Evolutionary conservation across 1,284 basidiomycete species (phyloP).

Genomic region (Cryptococcus wingfieldii): DNA sequence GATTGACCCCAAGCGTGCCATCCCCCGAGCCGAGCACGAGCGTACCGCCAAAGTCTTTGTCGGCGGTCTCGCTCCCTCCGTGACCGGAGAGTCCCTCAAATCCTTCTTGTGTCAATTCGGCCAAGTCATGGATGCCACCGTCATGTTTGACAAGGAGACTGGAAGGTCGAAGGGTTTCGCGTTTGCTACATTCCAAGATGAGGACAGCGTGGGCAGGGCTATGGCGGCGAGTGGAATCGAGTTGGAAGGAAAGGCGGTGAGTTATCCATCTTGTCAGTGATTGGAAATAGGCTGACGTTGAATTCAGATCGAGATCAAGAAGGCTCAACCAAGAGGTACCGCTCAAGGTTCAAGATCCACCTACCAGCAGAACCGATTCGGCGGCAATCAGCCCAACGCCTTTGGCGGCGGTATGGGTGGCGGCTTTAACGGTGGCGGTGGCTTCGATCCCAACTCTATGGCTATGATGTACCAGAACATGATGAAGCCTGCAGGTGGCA

Average conservation of each 20-base stretch:
- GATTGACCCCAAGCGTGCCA: slow-evolving; percentile 99
- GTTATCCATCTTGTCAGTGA: slow-evolving; percentile 32
- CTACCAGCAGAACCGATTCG: not conserved
- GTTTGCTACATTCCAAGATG: slow-evolving; percentile 88
- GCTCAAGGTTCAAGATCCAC: slow-evolving; percentile 12
- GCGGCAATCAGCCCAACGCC: slow-evolving; percentile 25
- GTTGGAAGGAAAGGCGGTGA: slow-evolving; percentile 84
- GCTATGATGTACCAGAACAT: slow-evolving; percentile 56
- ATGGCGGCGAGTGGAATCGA: slow-evolving; percentile 79
- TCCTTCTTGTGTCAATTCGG: slow-evolving; percentile 85
- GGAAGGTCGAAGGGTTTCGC: slow-evolving; percentile 95
- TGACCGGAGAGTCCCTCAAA: slow-evolving; percentile 89
- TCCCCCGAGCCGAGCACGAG: slow-evolving; percentile 90
- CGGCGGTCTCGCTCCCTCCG: slow-evolving; percentile 83
- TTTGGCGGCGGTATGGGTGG: slow-evolving; percentile 27
- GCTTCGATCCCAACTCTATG: slow-evolving; percentile 54
- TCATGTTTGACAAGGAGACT: slow-evolving; percentile 98
- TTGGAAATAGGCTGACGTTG: not conserved
- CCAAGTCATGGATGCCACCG: slow-evolving; percentile 90
- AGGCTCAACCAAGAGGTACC: slow-evolving; percentile 70
- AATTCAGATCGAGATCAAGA: slow-evolving; percentile 84
- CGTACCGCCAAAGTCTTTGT: slow-evolving; percentile 91
- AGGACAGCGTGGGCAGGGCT: slow-evolving; percentile 77
- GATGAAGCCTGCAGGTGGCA: slow-evolving; percentile 41
- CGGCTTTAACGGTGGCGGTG: slow-evolving; percentile 23